These are phyloP conservation scores for Pichia sp. DNA, from an alignment of 1,139 yeast genomes.

Conservation along the genomic window DNA sequence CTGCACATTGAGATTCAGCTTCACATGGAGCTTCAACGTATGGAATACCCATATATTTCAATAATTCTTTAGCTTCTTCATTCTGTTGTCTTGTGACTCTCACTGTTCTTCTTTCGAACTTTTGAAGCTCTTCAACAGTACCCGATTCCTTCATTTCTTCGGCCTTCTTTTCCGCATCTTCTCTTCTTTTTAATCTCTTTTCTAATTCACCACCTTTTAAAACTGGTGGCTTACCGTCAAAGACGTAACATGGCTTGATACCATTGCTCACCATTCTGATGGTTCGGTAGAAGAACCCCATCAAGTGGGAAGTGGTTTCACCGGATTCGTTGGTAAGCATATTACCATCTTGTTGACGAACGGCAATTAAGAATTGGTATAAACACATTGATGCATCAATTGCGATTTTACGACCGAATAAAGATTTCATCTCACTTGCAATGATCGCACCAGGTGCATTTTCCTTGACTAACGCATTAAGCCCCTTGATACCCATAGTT, in stretches of 20 bases:
- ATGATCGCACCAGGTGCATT: conserved; percentile 84
- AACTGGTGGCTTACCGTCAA: conserved; percentile 93
- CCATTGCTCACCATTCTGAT: conserved; percentile 87
- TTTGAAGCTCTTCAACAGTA: conserved; percentile 70
- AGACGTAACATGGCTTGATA: conserved; percentile 92
- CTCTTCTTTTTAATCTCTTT: conserved; percentile 76
- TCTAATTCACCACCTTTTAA: conserved; percentile 92
- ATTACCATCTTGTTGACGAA: conserved; percentile 95
- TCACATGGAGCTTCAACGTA: conserved; percentile 94
- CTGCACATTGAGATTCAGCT: conserved; percentile 99
- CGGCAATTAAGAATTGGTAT: conserved; percentile 93
- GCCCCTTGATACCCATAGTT: conserved; percentile 70
- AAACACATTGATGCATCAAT: conserved; percentile 86
- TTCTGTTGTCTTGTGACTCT: conserved; percentile 87
- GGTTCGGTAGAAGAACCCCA: conserved; percentile 95
- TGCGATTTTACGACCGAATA: conserved; percentile 94
- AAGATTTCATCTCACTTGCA: conserved; percentile 76
- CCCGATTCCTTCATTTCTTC: conserved; percentile 79
- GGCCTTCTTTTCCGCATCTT: conserved; percentile 75
- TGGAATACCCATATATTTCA: conserved; percentile 93
- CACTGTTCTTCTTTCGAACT: conserved; percentile 84
- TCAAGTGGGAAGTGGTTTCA: conserved; percentile 91
- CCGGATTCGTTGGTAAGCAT: conserved; percentile 87
- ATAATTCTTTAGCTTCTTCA: conserved; percentile 83
- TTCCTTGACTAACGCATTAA: conserved; percentile 78